Conservation (phyloP, 805 yeast genomes). For the Candida succiphila region DNA sequence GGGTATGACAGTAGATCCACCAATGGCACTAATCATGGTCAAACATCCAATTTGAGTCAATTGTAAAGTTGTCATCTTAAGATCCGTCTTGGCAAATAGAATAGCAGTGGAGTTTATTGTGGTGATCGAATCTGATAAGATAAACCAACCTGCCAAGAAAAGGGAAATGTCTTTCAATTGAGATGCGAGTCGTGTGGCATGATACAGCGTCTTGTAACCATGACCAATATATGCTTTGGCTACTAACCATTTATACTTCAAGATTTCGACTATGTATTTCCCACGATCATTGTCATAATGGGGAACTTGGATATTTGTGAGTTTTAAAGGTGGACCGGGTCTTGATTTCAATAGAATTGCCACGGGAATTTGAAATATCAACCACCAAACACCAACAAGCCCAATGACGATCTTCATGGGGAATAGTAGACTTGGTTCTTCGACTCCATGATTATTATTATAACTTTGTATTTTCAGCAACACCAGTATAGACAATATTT, state of each 20-base stretch:
- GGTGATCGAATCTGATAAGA: constrained; percentile 64
- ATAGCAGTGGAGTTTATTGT: constrained; percentile 77
- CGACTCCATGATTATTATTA: constrained; percentile 10
- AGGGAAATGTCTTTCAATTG: constrained; percentile 54
- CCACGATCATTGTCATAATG: neutral
- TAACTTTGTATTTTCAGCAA: constrained; percentile 13
- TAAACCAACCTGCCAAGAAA: constrained; percentile 66
- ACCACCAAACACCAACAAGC: constrained; percentile 73
- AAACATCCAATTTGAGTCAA: constrained; percentile 57
- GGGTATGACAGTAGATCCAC: constrained; percentile 55
- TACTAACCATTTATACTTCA: constrained; percentile 6
- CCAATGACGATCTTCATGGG: constrained; percentile 51
- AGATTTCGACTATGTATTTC: constrained; percentile 5
- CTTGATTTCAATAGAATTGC: constrained; percentile 34
- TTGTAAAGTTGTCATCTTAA: constrained; percentile 58
- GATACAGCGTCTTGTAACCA: constrained; percentile 54
- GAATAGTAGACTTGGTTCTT: constrained; percentile 13
- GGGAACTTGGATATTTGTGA: constrained; percentile 8
- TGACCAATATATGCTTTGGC: constrained; percentile 29
- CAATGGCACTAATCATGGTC: constrained; percentile 57
- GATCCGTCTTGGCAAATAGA: constrained; percentile 60
- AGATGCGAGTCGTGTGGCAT: constrained; percentile 50
- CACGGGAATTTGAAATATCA: constrained; percentile 58
- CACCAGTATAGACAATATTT: constrained; percentile 44
- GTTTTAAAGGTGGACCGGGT: constrained; percentile 26